Base-by-base conservation (phyloP, 169 alveolate species). In the Babesia divergens region DNA sequence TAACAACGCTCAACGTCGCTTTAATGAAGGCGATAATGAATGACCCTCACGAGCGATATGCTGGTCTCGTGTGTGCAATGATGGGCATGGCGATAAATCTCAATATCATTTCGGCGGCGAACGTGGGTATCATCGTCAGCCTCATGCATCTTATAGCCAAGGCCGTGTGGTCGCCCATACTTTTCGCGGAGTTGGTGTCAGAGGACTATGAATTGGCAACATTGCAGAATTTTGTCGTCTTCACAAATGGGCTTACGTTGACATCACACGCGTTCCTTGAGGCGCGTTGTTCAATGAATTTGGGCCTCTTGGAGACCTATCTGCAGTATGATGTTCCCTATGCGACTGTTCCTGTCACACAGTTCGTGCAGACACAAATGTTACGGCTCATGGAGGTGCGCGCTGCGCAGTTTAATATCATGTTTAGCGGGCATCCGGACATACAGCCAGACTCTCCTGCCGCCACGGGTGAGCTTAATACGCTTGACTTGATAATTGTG, bases 381-480 rank as follows among this genome's bases (percentile, higher is more conserved):
- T 7, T 22, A 37, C 59, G 53, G 0, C 13, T 62, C 7, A 43
- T 62, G 60, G 13, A 29, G 8, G 43, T 50, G n/a, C 38, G 59
- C 6, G 59, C 72, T 4, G 72, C 60, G 37, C 24, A 7, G 24
- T 62, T 62, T 24, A 18, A 32, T 22, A 43, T 62, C 9, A 8
- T 47, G 9, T 3, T 58, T 51, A 46, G 47, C 0, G 28, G 7
- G 13, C 49, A 22, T 9, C 47, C 58, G 34, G 44, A 11, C 7
- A n/a, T 8, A 5, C 16, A 44, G 20, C 38, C 8, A n/a, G 38
- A n/a, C 11, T 18, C 28, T 18, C 20, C 16, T 40, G 72, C 72
- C 8, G 72, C 72, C 18, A 8, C 34, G 40, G 72, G 72, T 6
- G 46, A 62, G 32, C 72, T 62, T 20, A 62, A 28, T 22, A 62